Conservation (phyloP, 257 asterid genomes). For the Petunia secreta region DNA sequence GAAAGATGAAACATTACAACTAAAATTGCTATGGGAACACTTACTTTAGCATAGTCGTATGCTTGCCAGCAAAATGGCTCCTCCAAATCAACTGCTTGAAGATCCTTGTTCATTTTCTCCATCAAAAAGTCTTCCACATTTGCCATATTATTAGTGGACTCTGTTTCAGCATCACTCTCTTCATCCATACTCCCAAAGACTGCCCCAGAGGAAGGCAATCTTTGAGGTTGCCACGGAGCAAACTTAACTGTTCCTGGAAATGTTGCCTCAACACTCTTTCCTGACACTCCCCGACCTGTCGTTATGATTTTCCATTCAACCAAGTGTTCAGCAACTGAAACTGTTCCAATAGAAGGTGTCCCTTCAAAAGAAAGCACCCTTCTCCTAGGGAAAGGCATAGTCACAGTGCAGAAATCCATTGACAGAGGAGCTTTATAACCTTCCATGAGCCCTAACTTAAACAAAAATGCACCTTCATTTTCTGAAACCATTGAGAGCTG, state of each 20-base stretch:
- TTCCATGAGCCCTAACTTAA: constrained; percentile 86
- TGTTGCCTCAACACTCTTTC: constrained; percentile 87
- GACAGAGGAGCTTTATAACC: constrained; percentile 78
- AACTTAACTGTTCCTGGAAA: constrained; percentile 94
- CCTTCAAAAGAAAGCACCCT: constrained; percentile 85
- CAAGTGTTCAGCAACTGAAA: constrained; percentile 67
- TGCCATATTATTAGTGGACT: constrained; percentile 56
- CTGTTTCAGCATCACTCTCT: constrained; percentile 84
- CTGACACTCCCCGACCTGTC: constrained; percentile 76
- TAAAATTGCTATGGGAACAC: constrained; percentile 31
- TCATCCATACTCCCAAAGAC: constrained; percentile 51
- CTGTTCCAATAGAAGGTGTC: constrained; percentile 91
- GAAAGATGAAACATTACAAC: constrained; percentile 17
- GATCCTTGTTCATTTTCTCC: constrained; percentile 88
- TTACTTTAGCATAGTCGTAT: constrained; percentile 87
- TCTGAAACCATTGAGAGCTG: constrained; percentile 99
- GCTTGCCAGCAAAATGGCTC: constrained; percentile 99
- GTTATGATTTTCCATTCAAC: constrained; percentile 86
- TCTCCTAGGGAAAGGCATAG: constrained; percentile 92
- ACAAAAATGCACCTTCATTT: constrained; percentile 97
- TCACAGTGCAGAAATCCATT: constrained; percentile 84
- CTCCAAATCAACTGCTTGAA: constrained; percentile 87
- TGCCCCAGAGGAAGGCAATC: constrained; percentile 46
- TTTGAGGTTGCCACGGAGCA: constrained; percentile 83
- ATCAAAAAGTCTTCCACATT: constrained; percentile 81